A percentile compares a stretch with the other conserved stretches of the same genome.
These are phyloP conservation scores for Craspedostauros australis DNA, from an alignment of 108 stramenopile species.

Conservation along the genomic window DNA sequence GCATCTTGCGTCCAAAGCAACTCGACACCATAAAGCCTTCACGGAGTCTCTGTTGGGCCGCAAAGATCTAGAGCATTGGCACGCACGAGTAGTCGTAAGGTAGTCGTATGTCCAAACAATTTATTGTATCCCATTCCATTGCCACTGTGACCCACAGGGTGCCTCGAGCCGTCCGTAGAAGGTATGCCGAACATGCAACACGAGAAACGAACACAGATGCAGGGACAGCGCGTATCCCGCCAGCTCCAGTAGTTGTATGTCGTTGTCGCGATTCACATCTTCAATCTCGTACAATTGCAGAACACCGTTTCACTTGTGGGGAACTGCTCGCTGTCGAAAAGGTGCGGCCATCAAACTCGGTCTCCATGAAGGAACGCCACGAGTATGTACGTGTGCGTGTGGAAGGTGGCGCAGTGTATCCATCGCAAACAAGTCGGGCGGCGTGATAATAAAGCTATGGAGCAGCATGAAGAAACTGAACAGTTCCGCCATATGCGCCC, in stretches of 20 bases:
- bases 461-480: slow-evolving; percentile 43
- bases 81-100: too few species aligned
- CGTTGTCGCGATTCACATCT: too few species aligned
- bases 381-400: slow-evolving; percentile 41
- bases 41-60: too few species aligned
- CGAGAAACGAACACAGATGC: slow-evolving; percentile 6
- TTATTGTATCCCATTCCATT: too few species aligned
- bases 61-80: too few species aligned
- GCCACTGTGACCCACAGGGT: too few species aligned
- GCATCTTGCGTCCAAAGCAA: too few species aligned
- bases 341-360: too few species aligned
- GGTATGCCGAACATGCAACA: slow-evolving; percentile 6
- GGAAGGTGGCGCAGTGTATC: slow-evolving; percentile 33
- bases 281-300: slow-evolving; percentile 40
- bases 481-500: slow-evolving; percentile 28
- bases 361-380: too few species aligned
- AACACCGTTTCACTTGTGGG: slow-evolving; percentile 17
- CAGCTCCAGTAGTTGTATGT: slow-evolving; percentile 14
- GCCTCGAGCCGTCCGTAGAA: not conserved
- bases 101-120: too few species aligned
- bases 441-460: slow-evolving; percentile 37
- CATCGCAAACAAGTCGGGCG: slow-evolving; percentile 39
- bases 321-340: not conserved
- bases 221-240: slow-evolving; percentile 9
- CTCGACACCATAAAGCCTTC: too few species aligned